Evolutionary conservation across 140 eudicot genomes (phyloP).

Genomic region (Artemisia princeps): DNA sequence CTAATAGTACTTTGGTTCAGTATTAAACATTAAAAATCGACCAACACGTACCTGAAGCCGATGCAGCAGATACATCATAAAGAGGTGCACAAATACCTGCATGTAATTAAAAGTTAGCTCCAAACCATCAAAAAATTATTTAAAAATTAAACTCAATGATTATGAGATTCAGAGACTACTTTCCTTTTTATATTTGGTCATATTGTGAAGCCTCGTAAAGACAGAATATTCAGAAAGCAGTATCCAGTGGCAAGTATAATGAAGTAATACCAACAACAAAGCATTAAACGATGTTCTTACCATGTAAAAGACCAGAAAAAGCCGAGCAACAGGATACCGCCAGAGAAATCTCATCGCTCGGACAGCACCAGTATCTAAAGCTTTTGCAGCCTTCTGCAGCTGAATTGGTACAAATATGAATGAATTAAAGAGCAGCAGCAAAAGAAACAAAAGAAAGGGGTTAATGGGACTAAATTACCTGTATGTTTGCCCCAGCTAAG

Average conservation of each 20-base stretch:
- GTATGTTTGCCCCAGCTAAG: constrained; percentile 77
- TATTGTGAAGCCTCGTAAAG: neutral
- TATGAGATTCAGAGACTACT: neutral
- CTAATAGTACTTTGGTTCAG: too few species aligned
- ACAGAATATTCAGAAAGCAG: constrained; percentile 8
- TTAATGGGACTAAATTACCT: constrained; percentile 46
- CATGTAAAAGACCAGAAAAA: constrained; percentile 74
- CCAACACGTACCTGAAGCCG: constrained; percentile 77
- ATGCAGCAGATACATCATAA: constrained; percentile 95
- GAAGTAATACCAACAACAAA: neutral
- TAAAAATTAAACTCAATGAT: neutral
- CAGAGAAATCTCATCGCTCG: constrained; percentile 90
- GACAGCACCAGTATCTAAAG: constrained; percentile 86
- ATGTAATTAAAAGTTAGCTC: constrained; percentile 9
- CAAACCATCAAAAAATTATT: constrained; percentile 2
- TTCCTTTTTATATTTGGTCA: constrained; percentile 1
- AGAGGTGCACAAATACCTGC: constrained; percentile 97
- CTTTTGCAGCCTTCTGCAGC: constrained; percentile 93
- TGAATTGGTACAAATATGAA: constrained; percentile 31
- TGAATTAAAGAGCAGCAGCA: neutral
- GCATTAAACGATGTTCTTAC: constrained; percentile 29
- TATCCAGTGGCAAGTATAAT: neutral
- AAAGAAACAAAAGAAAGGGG: constrained; percentile 15
- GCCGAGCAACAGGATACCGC: constrained; percentile 94
- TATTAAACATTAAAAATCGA: neutral